These are phyloP conservation scores for Amanita rimosa DNA, from an alignment of 768 basidiomycete species.

Conservation along the genomic window DNA sequence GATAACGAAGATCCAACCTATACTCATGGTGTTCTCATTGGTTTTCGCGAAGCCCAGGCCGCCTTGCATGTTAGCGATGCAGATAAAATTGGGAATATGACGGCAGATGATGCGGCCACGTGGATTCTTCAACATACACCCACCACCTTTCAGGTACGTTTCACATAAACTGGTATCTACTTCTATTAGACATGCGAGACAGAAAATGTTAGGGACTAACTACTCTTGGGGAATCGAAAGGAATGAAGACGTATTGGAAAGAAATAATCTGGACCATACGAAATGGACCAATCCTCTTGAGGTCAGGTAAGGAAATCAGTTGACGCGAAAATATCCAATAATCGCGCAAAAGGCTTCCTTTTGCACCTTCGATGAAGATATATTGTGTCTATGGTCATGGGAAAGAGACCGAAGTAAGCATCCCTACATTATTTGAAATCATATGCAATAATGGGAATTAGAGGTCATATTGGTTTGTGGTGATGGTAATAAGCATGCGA, in stretches of 20 bases:
- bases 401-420: conserved; percentile 80
- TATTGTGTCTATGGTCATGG: conserved; percentile 93
- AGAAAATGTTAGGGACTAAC: conserved; percentile 78
- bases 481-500: neutral
- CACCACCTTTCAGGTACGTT: conserved; percentile 54
- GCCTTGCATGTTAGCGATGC: conserved; percentile 8
- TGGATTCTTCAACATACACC: conserved; percentile 86
- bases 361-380: conserved; percentile 86
- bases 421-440: neutral
- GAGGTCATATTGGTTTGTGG: conserved; percentile 73
- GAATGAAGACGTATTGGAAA: conserved; percentile 47
- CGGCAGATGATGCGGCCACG: conserved; percentile 55
- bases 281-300: conserved; percentile 95
- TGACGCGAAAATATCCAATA: neutral
- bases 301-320: conserved; percentile 34
- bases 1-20: conserved; percentile 42
- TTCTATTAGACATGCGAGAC: neutral
- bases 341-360: conserved; percentile 49
- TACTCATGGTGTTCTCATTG: conserved; percentile 74
- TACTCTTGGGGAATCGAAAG: conserved; percentile 87
- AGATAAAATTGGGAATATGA: conserved; percentile 47
- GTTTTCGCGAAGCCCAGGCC: conserved; percentile 43
- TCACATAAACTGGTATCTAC: neutral
- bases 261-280: conserved; percentile 59
- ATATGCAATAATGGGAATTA: conserved; percentile 15